These are phyloP conservation scores for Trichoderma sp. DNA, from an alignment of 2,329 filamentous ascomycete species.

Conservation along the genomic window DNA sequence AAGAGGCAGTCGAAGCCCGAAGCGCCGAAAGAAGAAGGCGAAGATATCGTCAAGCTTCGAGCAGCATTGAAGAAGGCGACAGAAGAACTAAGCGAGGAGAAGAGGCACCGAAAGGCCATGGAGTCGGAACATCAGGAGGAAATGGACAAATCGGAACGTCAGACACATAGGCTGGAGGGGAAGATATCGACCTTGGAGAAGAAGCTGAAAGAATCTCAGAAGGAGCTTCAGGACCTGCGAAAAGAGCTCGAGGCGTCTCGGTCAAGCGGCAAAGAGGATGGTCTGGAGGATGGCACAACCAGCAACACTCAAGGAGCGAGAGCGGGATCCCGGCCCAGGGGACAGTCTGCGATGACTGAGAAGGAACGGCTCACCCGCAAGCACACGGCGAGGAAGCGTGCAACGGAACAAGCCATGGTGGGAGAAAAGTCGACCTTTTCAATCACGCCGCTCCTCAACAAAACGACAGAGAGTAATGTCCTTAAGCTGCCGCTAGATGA, in stretches of 20 bases:
- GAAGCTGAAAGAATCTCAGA: constrained; percentile 70
- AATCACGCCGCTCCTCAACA: constrained; percentile 89
- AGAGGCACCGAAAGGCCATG: constrained; percentile 50
- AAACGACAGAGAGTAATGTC: constrained; percentile 48
- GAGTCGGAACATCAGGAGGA: constrained; percentile 55
- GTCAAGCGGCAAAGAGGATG: constrained; percentile 46
- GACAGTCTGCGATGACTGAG: constrained; percentile 46
- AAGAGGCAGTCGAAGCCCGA: constrained; percentile 56
- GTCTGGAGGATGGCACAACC: constrained; percentile 32
- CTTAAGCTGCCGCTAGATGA: constrained; percentile 20
- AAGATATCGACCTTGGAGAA: constrained; percentile 69
- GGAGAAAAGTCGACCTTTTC: constrained; percentile 92
- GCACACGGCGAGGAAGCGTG: constrained; percentile 58
- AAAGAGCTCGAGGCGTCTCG: constrained; percentile 45
- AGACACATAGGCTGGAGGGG: constrained; percentile 67
- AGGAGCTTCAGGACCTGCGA: constrained; percentile 69
- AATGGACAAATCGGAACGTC: constrained; percentile 61
- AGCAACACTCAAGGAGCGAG: constrained; percentile 45
- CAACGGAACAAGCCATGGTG: constrained; percentile 54
- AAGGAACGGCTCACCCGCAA: constrained; percentile 46
- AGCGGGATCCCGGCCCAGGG: constrained; percentile 48
- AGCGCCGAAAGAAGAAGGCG: constrained; percentile 37
- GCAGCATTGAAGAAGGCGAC: constrained; percentile 43
- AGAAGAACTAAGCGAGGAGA: constrained; percentile 45
- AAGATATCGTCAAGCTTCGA: constrained; percentile 48